Evolutionary conservation across 768 basidiomycete species (phyloP).

Genomic region (Pleurotus giganteus): DNA sequence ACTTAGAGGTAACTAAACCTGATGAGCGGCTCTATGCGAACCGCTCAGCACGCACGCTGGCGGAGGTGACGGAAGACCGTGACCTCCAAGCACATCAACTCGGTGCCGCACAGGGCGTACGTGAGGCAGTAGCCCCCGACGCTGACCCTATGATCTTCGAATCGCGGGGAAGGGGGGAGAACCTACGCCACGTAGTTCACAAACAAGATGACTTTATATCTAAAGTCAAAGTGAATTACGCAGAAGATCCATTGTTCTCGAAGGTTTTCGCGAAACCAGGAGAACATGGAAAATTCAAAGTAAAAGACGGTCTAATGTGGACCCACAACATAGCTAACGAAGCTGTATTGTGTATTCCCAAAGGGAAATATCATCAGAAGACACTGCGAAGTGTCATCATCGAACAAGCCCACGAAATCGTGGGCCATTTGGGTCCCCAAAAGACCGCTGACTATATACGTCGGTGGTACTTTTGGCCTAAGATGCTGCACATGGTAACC

Average conservation of each 20-base stretch:
- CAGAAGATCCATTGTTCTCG: neutral
- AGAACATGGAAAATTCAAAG: neutral
- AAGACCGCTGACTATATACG: constrained; percentile 17
- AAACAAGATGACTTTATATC: neutral
- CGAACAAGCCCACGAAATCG: constrained; percentile 9
- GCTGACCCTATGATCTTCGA: neutral
- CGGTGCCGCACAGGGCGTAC: neutral
- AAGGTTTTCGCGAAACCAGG: neutral
- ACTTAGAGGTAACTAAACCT: no score
- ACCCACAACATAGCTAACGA: neutral
- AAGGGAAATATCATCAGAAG: neutral
- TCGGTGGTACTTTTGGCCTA: constrained; percentile 28
- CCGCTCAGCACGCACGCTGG: no score
- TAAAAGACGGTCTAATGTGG: neutral
- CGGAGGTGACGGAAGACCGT: no score
- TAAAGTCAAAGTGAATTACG: neutral
- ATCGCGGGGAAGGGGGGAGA: neutral
- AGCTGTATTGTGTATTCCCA: neutral
- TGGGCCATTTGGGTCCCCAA: constrained; percentile 3
- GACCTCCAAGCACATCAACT: neutral
- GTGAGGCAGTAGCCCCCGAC: neutral
- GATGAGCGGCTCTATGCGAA: no score
- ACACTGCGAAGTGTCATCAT: neutral
- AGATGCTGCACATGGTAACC: constrained; percentile 16
- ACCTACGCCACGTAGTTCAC: neutral